These are phyloP conservation scores for Recurvomyces mirabilis DNA, from an alignment of 495 filamentous ascomycete genomes.

Conservation along the genomic window DNA sequence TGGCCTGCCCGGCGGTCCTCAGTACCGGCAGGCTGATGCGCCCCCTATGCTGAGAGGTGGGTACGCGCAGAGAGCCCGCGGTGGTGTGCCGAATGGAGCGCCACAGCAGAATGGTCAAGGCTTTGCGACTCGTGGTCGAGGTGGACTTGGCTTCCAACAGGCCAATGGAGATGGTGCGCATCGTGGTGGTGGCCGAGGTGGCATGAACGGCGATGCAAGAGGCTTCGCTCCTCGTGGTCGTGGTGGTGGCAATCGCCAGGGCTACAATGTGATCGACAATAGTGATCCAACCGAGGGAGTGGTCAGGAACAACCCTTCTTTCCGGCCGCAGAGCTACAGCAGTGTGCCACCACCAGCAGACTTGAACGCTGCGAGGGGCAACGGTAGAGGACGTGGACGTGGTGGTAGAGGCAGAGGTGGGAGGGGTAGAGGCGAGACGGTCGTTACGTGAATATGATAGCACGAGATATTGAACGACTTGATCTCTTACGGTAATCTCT, in stretches of 20 bases:
- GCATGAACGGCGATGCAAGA: conserved; percentile 12
- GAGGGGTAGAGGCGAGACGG: conserved; percentile 21
- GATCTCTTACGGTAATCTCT: too few species aligned
- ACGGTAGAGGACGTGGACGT: conserved; percentile 36
- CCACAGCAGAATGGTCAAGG: conserved; percentile 12
- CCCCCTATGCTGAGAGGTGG: conserved; percentile 60
- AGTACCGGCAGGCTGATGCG: conserved; percentile 53
- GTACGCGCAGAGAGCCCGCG: conserved; percentile 44
- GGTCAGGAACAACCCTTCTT: conserved; percentile 41
- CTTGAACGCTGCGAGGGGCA: conserved; percentile 44
- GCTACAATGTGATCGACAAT: conserved; percentile 44
- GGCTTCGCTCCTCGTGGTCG: conserved; percentile 17
- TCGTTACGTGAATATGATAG: too few species aligned
- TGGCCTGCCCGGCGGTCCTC: conserved; percentile 48
- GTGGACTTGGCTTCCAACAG: neutral
- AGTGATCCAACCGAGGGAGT: conserved; percentile 40
- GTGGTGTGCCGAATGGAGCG: conserved; percentile 26
- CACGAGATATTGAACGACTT: too few species aligned
- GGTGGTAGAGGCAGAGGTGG: conserved; percentile 29
- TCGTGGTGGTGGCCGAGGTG: too few species aligned
- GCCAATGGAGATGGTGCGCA: conserved; percentile 3
- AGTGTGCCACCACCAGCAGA: conserved; percentile 69
- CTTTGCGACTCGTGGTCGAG: conserved; percentile 12
- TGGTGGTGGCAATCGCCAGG: conserved; percentile 33
- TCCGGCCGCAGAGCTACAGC: conserved; percentile 51